Base-by-base conservation (phyloP, 495 filamentous ascomycete genomes). In the Tuber microsphaerosporum region DNA sequence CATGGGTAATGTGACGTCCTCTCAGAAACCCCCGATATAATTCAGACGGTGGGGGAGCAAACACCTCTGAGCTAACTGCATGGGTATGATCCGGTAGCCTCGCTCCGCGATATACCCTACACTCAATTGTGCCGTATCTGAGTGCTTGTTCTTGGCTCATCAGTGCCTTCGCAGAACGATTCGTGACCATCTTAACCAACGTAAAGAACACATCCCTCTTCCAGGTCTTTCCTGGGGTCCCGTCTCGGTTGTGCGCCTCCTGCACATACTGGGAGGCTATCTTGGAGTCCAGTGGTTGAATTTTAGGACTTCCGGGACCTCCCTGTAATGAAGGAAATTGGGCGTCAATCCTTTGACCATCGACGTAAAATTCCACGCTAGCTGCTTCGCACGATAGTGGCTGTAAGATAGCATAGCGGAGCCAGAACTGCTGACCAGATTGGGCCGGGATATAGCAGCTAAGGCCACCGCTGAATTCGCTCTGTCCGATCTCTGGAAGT, bases 351-450 rank as follows among this genome's bases (percentile, higher is more conserved):
- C 80, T 41, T 44, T 81, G 69, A 1, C 76, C 79, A 75, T 81
- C 79, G 2, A 81, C 79, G 43, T 79, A 76, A 37, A 82, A 81
- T 45, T 81, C 79, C 9, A 82, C 72, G 16, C 74, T 79, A n/a
- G 45, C 56, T 69, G 72, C 74, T 45, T 75, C 73, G 44, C 71
- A 75, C 41, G 68, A 71, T 48, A 82, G 71, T 0, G 80, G 72
- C 39, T 81, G 43, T 43, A 79, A 48, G 61, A 77, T 79, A 6
- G 44, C 72, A 73, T 81, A 82, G 34, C 75, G 73, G 43, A 81
- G 51, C 76, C 80, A 82, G 61, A 81, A 82, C 61, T 82, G 76
- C 10, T 81, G 79, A 12, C 80, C 79, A n/a, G 72, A 81, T 43
- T 79, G 80, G 19, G 79, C 76, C 2, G 73, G 76, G 70, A 79